Evolutionary conservation across 2,329 filamentous ascomycete species (phyloP).

Genomic region (Fusarium foetens): DNA sequence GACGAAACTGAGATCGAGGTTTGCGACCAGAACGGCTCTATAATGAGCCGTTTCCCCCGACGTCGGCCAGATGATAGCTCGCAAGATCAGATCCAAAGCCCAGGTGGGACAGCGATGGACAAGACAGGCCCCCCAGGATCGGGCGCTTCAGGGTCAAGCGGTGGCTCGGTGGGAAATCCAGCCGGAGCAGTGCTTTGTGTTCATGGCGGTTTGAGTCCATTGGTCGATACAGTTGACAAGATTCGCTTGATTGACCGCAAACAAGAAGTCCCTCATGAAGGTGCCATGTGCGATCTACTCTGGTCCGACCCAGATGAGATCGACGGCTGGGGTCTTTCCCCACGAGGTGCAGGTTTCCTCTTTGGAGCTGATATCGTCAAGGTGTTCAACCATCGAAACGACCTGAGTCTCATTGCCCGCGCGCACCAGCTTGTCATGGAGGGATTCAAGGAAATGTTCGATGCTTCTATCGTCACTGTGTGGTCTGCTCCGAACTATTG

Average conservation of each 20-base stretch:
- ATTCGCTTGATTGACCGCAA: constrained; percentile 95
- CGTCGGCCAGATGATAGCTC: constrained; percentile 47
- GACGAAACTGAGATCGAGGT: constrained; percentile 93
- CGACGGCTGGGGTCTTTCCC: constrained; percentile 94
- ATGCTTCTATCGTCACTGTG: constrained; percentile 95
- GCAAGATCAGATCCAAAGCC: constrained; percentile 44
- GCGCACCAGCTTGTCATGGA: constrained; percentile 99
- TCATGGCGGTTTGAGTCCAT: constrained; percentile 89
- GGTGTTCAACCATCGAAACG: constrained; percentile 93
- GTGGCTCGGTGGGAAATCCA: constrained; percentile 70
- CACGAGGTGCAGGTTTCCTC: constrained; percentile 92
- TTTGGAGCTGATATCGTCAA: constrained; percentile 97
- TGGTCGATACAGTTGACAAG: constrained; percentile 94
- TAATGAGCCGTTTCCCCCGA: constrained; percentile 78
- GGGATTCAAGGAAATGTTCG: constrained; percentile 99
- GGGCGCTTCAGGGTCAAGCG: constrained; percentile 77
- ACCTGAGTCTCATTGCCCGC: constrained; percentile 89
- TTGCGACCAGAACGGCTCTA: constrained; percentile 82
- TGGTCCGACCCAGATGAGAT: constrained; percentile 99
- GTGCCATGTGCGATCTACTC: constrained; percentile 97
- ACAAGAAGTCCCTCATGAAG: constrained; percentile 98
- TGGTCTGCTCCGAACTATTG: constrained; percentile 98
- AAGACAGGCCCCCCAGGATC: constrained; percentile 80
- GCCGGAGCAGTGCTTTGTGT: constrained; percentile 93
- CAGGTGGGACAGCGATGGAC: constrained; percentile 44